A percentile compares a stretch with the other conserved stretches of the same genome.
Evolutionary conservation across 2,329 filamentous ascomycete genomes (phyloP).

Genomic region (Ophiostoma sp.): DNA sequence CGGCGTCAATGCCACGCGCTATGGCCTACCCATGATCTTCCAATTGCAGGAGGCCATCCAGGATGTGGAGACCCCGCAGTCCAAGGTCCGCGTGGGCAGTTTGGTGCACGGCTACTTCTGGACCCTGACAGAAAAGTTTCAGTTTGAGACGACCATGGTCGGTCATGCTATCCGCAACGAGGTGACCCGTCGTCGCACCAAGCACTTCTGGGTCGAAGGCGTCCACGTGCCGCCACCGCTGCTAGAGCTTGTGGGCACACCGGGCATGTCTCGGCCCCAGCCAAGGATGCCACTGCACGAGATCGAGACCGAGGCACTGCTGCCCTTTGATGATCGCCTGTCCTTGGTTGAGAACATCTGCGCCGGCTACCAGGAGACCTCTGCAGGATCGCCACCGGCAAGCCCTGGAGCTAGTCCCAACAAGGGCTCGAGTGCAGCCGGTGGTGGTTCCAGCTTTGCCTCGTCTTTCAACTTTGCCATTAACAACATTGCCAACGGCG

Average conservation of each 20-base stretch:
- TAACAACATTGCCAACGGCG: background rate
- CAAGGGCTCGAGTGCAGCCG: slow-evolving; percentile 38
- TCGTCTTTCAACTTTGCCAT: slow-evolving; percentile 17
- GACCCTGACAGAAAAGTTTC: slow-evolving; percentile 69
- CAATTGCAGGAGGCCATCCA: slow-evolving; percentile 79
- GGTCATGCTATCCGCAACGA: slow-evolving; percentile 70
- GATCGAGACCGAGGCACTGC: slow-evolving; percentile 58
- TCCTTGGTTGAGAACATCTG: slow-evolving; percentile 71
- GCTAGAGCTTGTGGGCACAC: slow-evolving; percentile 55
- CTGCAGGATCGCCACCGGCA: slow-evolving; percentile 52
- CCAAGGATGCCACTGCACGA: slow-evolving; percentile 46
- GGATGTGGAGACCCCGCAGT: slow-evolving; percentile 56
- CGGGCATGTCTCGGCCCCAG: slow-evolving; percentile 42
- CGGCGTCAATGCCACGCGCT: slow-evolving; percentile 74
- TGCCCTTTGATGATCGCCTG: slow-evolving; percentile 69
- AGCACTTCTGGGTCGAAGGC: slow-evolving; percentile 72
- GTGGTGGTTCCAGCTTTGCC: background rate
- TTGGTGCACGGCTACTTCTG: slow-evolving; percentile 87
- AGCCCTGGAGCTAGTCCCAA: slow-evolving; percentile 67
- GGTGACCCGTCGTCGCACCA: slow-evolving; percentile 65
- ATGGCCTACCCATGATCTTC: slow-evolving; percentile 82
- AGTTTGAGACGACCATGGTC: slow-evolving; percentile 63
- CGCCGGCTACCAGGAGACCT: slow-evolving; percentile 58
- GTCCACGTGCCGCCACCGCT: slow-evolving; percentile 64
- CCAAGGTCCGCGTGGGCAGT: slow-evolving; percentile 75